Conservation (phyloP, 768 basidiomycete genomes). For the Panus rudis region DNA sequence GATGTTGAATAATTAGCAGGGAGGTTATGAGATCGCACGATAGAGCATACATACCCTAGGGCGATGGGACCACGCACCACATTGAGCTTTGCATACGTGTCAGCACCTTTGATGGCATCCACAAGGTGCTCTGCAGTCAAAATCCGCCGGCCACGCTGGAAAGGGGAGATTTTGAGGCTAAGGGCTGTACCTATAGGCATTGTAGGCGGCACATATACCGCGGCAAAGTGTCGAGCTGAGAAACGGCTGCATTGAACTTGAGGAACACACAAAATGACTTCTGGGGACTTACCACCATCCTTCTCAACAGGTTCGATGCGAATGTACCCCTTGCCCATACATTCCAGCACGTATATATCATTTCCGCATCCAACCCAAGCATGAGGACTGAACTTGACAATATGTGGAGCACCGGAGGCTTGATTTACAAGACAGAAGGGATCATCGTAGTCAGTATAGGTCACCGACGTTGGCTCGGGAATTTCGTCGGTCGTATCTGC, state of each 20-base stretch:
- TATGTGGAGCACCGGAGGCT: conserved; percentile 46
- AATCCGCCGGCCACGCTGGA: conserved; percentile 35
- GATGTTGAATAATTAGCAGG: background rate
- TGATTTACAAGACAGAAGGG: conserved; percentile 54
- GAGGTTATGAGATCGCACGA: too few relatives aligned
- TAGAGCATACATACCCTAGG: conserved; percentile 38
- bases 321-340: conserved; percentile 62
- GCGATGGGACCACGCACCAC: conserved; percentile 44
- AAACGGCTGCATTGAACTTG: background rate
- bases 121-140: conserved; percentile 46
- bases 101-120: conserved; percentile 61
- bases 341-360: conserved; percentile 66
- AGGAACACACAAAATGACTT: background rate
- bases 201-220: conserved; percentile 47
- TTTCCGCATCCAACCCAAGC: conserved; percentile 81
- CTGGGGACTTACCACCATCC: too few relatives aligned
- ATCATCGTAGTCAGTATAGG: conserved; percentile 71
- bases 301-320: conserved; percentile 45
- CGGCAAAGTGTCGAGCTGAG: conserved; percentile 32
- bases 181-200: conserved; percentile 38
- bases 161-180: conserved; percentile 45
- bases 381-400: conserved; percentile 44
- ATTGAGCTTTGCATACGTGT: conserved; percentile 55
- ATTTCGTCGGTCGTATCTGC: conserved; percentile 27
- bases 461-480: conserved; percentile 55